Conservation (phyloP, 2,329 filamentous ascomycete species). For the Pseudogymnoascus sp. region DNA sequence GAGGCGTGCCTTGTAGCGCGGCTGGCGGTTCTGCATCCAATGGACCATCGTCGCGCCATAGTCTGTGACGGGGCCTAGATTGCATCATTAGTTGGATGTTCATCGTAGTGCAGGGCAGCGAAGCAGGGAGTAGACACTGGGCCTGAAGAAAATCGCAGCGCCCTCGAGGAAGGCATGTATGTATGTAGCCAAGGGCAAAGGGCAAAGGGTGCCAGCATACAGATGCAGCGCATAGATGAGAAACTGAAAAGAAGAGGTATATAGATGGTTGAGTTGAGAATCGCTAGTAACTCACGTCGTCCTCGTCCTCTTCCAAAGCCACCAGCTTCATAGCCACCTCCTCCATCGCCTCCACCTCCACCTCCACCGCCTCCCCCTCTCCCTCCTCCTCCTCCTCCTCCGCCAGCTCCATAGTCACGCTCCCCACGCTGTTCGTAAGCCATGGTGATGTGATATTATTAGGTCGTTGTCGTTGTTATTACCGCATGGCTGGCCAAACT, state of each 20-base stretch:
- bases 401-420: slow-evolving; percentile 21
- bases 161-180: neutral
- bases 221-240: neutral
- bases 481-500: neutral
- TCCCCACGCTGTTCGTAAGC: slow-evolving; percentile 49
- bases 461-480: neutral
- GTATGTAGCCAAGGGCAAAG: too few species aligned
- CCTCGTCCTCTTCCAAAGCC: slow-evolving; percentile 43
- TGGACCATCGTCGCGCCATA: slow-evolving; percentile 85
- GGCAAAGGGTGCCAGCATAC: neutral
- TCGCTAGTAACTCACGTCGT: slow-evolving; percentile 37
- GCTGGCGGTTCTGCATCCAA: slow-evolving; percentile 80
- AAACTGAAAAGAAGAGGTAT: neutral
- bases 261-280: neutral
- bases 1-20: slow-evolving; percentile 65
- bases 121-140: neutral
- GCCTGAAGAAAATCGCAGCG: neutral
- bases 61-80: slow-evolving; percentile 77
- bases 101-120: neutral
- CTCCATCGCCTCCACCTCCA: slow-evolving; percentile 21
- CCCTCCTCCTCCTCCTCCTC: slow-evolving; percentile 22
- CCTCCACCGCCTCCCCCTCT: slow-evolving; percentile 9
- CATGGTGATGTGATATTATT: slow-evolving; percentile 31
- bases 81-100: slow-evolving; percentile 10
- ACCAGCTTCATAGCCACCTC: slow-evolving; percentile 29